Evolutionary conservation across 1,139 yeast genomes (phyloP), one percentile per base, ranked within the genome.

Genomic region (Debaryomycetaceae sp.): DNA sequence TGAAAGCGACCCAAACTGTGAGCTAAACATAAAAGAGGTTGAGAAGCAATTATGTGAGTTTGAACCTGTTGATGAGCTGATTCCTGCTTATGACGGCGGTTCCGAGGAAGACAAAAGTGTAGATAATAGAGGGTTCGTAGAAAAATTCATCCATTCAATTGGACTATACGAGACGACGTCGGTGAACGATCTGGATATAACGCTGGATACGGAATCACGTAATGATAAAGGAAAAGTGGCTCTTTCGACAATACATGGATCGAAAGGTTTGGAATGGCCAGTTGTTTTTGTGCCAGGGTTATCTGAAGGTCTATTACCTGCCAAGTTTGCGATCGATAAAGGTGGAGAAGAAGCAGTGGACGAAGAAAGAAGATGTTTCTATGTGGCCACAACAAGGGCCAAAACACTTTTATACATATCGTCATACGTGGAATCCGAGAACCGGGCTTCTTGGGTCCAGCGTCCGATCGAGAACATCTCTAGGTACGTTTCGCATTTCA

Each of bases 191-290:
- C 14, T 6, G 24, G 31, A 22, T 11, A 17, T 7, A 7, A 42
- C 52, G 8, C 57, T 55, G 22, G 14, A 17, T 3, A 37, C 11
- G 5, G 42, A 38, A 8, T 9, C 33, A 6, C 36, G 8, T 14
- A 49, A 47, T 24, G 44, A 49, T 6, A 43, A 46, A 2, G 62
- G 65, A 3, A 65, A 61, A 45, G 75, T 79, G 0, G 59, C 77
- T 42, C 42, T 76, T 1, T 83, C 91, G 0, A 93, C 98, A 0
- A 85, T 93, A 11, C 99, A 93, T 62, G 89, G 91, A 0, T 82
- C 98, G 1, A 93, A 93, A 59, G 98, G 98, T 1, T 70, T 90
- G 5, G 98, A 93, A 62, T 93, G 98, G 98, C 93, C 96, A 0
- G 79, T 87, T 5, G 97, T 93, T 0, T 87, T 89, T 58, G 77